Evolutionary conservation across 2,329 filamentous ascomycete genomes (phyloP), one percentile per base, ranked within the genome.

Genomic region (Trichoderma sp.): DNA sequence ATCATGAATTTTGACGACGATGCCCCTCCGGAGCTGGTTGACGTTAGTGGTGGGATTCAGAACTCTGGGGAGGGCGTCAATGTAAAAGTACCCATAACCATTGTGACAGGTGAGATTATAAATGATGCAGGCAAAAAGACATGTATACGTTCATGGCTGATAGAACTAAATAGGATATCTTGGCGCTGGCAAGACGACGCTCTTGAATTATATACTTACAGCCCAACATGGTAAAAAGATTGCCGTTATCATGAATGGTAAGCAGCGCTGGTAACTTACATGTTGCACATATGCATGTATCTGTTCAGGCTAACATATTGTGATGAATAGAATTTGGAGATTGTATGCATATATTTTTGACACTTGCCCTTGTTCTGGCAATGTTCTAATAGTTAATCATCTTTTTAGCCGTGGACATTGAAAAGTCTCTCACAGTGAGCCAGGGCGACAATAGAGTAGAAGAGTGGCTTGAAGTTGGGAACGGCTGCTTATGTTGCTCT

Each of bases 221-320:
- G 94, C 94, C 69, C 91, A 95, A 71, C 96, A 99, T 85, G 95
- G 95, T 79, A 98, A 98, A 85, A 97, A 94, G 77, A 96, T 99
- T 79, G 96, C 96, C 13, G 96, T 99, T 16, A 98, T 99, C 69
- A 88, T 99, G 83, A 99, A 99, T 80, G 94, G 93, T 77, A 7
- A 40, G 65, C 24, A n/a, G 29, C 35, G 21, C 31, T 29, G 0
- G 19, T 11, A 4, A 5, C 8, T 33, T 40, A 7, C 6, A 56
- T 19, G 2, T 24, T 24, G 33, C 16, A 21, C 27, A 4, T 27
- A 33, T 7, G 21, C 5, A 11, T 3, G 11, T 21, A 7, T 1
- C 13, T 53, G 35, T 47, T 35, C 10, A 11, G 24, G 33, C 62
- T 66, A 27, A 66, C 37, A 13, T 33, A 70, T 10, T 24, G 4